These are phyloP conservation scores for Starmerella lactis-condensi DNA, from an alignment of 805 yeast species.

Conservation along the genomic window DNA sequence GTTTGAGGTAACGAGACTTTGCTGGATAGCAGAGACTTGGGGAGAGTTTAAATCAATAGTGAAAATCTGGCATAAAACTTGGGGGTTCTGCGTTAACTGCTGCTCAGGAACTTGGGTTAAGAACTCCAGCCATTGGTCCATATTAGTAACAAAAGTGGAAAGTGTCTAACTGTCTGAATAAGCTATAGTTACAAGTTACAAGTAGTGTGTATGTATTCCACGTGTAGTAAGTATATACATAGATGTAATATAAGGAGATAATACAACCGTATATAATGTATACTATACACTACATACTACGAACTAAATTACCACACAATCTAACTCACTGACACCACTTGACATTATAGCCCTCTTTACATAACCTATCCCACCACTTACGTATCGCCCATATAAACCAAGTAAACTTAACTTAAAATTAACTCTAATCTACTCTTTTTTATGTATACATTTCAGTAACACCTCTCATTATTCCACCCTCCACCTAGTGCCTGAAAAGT, in stretches of 20 bases:
- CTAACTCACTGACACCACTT: neutral
- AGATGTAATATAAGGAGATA: neutral
- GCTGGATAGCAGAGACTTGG: constrained; percentile 25
- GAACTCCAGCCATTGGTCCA: constrained; percentile 11
- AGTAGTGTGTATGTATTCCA: neutral
- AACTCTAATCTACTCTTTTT: too few relatives aligned
- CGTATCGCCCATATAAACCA: too few relatives aligned
- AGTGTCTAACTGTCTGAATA: neutral
- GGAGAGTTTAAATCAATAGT: constrained; percentile 22
- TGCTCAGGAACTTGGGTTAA: constrained; percentile 3
- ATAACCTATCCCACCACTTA: too few relatives aligned
- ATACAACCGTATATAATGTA: neutral
- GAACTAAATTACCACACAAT: neutral
- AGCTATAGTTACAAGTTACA: neutral
- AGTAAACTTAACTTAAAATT: too few relatives aligned
- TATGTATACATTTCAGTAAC: too few relatives aligned
- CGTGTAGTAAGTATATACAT: neutral
- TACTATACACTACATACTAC: neutral
- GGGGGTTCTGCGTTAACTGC: constrained; percentile 5
- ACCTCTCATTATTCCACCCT: too few relatives aligned
- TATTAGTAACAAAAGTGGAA: constrained; percentile 1
- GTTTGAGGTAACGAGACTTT: constrained; percentile 18
- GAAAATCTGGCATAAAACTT: constrained; percentile 15
- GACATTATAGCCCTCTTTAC: constrained; percentile 2
- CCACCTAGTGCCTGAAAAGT: too few relatives aligned